Base-by-base conservation (phyloP, 2,329 filamentous ascomycete genomes). In the Xylariaceae sp. region DNA sequence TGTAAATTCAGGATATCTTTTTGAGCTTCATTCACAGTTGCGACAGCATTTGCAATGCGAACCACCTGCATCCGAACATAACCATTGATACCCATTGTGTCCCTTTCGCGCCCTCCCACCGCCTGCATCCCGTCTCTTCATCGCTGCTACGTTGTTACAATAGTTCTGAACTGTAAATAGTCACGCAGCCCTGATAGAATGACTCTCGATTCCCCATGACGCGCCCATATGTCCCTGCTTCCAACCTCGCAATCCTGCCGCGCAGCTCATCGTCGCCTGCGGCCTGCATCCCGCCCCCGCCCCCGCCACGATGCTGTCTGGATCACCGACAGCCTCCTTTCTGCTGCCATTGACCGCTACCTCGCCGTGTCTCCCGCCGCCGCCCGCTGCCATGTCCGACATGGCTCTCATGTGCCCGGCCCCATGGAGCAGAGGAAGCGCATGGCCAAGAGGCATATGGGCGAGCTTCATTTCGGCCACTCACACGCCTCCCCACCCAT, bases 321-420 rank as follows among this genome's bases (percentile, higher is more conserved):
- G 81, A 75, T 87, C 56, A 76, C 78, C 31, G 84, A 88, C 60
- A 73, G 80, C 42, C 59, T 79, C 19, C 73, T 87, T 13, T 67
- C 71, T 19, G 67, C 70, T 47, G 76, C 77, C 2, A 80, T 83
- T 58, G 72, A 75, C 43, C 71, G 73, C 16, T 78, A 73, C 61
- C 73, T 65, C 47, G 57, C 62, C 38, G 54, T 64, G 1, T 71
- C 69, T 6, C 56, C 52, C 31, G 55, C 44, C 7, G 39, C 41
- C 14, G 55, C 55, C 39, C 64, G 62, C 31, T 28, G 22, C 22
- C 22, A 28, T 28, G 22, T 28, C 22, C 22, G 22, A 4, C 48
- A 63, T 60, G 66, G 60, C 46, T 69, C 67, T 60, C 78, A 75
- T 22, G 70, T 75, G 6, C 76, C 77, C 0, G 81, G 80, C 0